Evolutionary conservation across 2,329 filamentous ascomycete genomes (phyloP), one percentile per base, ranked within the genome.

Genomic region (Cladosporium sp.): DNA sequence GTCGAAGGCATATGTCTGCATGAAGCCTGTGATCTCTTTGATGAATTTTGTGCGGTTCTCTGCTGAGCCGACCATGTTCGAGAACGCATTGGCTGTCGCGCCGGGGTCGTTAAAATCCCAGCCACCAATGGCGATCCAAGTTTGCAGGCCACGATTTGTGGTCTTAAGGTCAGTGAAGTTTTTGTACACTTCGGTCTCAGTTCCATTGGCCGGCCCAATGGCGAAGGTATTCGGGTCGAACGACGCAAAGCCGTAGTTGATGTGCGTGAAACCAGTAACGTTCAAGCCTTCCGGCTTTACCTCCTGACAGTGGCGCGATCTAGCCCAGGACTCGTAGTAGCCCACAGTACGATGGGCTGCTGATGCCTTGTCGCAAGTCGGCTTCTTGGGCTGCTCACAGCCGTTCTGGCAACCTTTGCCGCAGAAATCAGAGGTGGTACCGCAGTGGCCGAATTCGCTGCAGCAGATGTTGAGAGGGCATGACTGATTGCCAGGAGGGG

Each of bases 171-270:
- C 22, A 4, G 58, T 57, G 55, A 58, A 60, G 20, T 51, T 42
- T 2, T 39, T 20, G 50, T 65, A 71, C 0, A 70, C 50, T 0
- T 22, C 12, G 0, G 28, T 14, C 0, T 59, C 39, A 0, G 66
- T 42, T 3, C 51, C 55, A 19, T 71, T 68, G 67, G 75, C 75
- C 2, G 64, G 54, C 0, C 60, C 58, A 22, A 78, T 65, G 0
- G 65, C 6, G 58, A 69, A 75, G 0, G 68, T 70, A 0, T 42
- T 40, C 0, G 74, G 72, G 20, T 76, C 63, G 22, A 77, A 63
- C 0, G 60, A 52, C 0, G 70, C 68, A 52, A 75, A 77, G 0
- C 73, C 57, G n/a, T 60, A 63, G 39, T 64, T 60, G 34, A 62
- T 54, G 49, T 60, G 51, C 17, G 61, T 62, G 38, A 49, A 60